Evolutionary conservation across 441 rosid species (phyloP).

Genomic region (Populus tomentosa): DNA sequence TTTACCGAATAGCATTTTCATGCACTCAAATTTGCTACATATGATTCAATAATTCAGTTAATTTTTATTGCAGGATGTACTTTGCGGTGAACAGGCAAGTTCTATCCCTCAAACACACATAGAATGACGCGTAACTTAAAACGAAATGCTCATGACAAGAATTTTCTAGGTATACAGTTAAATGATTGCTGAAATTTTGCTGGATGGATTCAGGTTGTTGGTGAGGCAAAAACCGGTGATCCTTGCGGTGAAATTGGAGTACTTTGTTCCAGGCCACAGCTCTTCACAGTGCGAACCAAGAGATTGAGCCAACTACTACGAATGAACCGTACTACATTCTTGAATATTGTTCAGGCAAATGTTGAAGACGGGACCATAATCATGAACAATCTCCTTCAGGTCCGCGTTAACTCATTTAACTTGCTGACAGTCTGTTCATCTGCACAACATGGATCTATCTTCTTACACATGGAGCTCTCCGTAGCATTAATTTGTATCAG

Average conservation of each 20-base stretch:
- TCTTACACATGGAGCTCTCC: too few species aligned
- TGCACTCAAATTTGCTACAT: too few species aligned
- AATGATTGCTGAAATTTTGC: background rate
- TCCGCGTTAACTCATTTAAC: constrained; percentile 8
- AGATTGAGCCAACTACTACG: constrained; percentile 76
- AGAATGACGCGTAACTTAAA: background rate
- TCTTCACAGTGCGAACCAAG: constrained; percentile 74
- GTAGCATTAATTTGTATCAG: background rate
- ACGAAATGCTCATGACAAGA: background rate
- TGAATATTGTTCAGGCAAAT: constrained; percentile 78
- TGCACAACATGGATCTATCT: background rate
- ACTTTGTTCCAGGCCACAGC: constrained; percentile 75
- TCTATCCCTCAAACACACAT: background rate
- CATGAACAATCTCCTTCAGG: constrained; percentile 89
- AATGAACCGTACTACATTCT: constrained; percentile 68
- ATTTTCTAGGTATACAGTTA: background rate
- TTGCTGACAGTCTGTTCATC: background rate
- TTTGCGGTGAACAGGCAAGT: constrained; percentile 64
- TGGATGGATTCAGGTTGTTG: constrained; percentile 46
- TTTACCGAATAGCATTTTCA: too few species aligned
- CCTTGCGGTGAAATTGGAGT: constrained; percentile 79
- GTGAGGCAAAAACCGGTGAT: constrained; percentile 68
- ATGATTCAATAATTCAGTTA: constrained; percentile 7
- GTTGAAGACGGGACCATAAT: constrained; percentile 85
- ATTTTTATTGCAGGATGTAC: constrained; percentile 49